These are phyloP conservation scores for Citrus medica DNA, from an alignment of 345 rosid species.

Conservation along the genomic window DNA sequence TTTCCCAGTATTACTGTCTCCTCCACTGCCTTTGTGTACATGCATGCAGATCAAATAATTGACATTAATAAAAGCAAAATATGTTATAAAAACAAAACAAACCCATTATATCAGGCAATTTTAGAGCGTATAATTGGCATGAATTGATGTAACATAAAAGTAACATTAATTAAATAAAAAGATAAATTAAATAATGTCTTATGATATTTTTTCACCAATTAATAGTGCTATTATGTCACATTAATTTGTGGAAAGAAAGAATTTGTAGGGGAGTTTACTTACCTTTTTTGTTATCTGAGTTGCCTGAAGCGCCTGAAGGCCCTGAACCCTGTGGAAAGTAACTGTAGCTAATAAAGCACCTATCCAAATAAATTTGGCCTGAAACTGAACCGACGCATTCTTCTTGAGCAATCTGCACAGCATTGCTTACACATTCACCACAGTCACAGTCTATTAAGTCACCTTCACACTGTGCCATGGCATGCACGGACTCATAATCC, in stretches of 20 bases:
- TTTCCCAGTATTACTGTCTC: constrained; percentile 25
- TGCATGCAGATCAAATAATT: background rate
- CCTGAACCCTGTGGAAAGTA: constrained; percentile 30
- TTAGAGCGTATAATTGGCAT: no score
- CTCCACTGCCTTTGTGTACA: background rate
- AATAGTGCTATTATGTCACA: no score
- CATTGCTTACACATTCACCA: constrained; percentile 54
- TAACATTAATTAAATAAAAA: background rate
- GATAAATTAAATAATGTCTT: background rate
- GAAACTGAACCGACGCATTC: constrained; percentile 47
- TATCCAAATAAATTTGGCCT: constrained; percentile 54
- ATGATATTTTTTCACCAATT: no score
- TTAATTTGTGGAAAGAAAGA: no score
- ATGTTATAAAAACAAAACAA: background rate
- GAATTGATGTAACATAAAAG: background rate
- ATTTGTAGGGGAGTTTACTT: background rate
- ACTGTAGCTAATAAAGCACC: constrained; percentile 51
- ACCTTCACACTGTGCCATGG: constrained; percentile 64
- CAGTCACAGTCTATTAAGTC: constrained; percentile 53
- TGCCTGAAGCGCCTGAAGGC: background rate
- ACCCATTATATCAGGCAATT: background rate
- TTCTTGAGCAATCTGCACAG: constrained; percentile 40
- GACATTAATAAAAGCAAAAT: background rate
- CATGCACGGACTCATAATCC: constrained; percentile 36
- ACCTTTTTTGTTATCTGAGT: constrained; percentile 23